A percentile compares a stretch with the other conserved stretches of the same genome.
phyloP scores from a whole-genome alignment of 228 moss, liverwort and hornwort species.

The Sphagnum magellanicum region DNA sequence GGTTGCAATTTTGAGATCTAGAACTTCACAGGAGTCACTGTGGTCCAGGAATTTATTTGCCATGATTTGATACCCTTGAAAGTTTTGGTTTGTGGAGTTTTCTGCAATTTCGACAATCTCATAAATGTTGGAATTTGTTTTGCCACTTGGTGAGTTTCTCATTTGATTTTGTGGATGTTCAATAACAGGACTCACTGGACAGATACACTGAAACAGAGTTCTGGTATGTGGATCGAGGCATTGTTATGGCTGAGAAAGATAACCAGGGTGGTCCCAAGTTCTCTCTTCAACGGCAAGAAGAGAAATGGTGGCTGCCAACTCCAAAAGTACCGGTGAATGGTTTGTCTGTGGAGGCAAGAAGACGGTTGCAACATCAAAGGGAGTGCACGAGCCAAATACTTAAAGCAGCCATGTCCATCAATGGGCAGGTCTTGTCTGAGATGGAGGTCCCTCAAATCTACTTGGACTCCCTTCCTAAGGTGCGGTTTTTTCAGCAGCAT shows the following conservation, averaged over 20 bases:
- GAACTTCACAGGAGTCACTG: no score
- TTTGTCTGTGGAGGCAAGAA: slow-evolving; percentile 75
- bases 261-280: slow-evolving; percentile 34
- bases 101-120: not conserved
- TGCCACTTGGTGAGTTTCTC: slow-evolving; percentile 1
- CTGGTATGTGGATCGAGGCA: slow-evolving; percentile 96
- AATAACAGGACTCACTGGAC: slow-evolving; percentile 65
- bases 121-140: not conserved
- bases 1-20: no score
- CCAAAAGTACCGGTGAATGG: slow-evolving; percentile 87
- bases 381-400: slow-evolving; percentile 79
- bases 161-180: not conserved
- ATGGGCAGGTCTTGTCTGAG: slow-evolving; percentile 69
- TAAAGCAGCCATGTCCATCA: slow-evolving; percentile 95
- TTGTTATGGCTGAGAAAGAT: slow-evolving; percentile 70
- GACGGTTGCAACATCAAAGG: slow-evolving; percentile 64
- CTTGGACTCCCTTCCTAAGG: slow-evolving; percentile 90
- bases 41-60: no score
- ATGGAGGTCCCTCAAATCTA: slow-evolving; percentile 92
- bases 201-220: slow-evolving; percentile 70
- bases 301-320: slow-evolving; percentile 98
- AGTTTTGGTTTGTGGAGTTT: not conserved
- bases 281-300: slow-evolving; percentile 85
- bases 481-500: slow-evolving; percentile 10
- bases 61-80: not conserved